Percentiles rank a stretch among this genome's conserved stretches.
Evolutionary conservation across 2,329 filamentous ascomycete species (phyloP).

Genomic region (Fusarium continuum): DNA sequence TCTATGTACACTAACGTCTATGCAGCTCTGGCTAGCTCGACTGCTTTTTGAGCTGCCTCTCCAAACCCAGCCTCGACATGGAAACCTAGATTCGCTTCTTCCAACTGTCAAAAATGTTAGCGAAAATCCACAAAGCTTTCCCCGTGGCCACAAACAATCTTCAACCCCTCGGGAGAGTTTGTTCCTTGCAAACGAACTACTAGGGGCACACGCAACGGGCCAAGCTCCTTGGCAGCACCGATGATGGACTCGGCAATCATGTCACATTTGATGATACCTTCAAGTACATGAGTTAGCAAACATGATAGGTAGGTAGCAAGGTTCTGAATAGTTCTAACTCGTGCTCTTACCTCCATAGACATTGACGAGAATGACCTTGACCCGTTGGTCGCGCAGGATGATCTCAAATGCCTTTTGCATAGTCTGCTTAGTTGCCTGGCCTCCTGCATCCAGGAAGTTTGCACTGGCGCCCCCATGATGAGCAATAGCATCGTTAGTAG

Average conservation of each 20-base stretch:
- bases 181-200: slow-evolving; percentile 1
- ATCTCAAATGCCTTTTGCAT: slow-evolving; percentile 16
- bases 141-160: background rate
- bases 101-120: background rate
- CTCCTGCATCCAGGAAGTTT: slow-evolving; percentile 1
- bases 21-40: too few relatives aligned
- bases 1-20: too few relatives aligned
- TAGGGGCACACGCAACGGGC: background rate
- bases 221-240: background rate
- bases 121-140: background rate
- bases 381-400: background rate
- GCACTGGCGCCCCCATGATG: background rate
- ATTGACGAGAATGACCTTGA: slow-evolving; percentile 2
- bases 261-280: background rate
- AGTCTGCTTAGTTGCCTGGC: background rate
- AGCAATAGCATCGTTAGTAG: slow-evolving; percentile 5
- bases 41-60: background rate
- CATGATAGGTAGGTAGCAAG: too few relatives aligned
- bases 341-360: slow-evolving; percentile 7
- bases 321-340: too few relatives aligned
- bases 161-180: background rate
- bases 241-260: slow-evolving; percentile 1
- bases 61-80: slow-evolving; percentile 1
- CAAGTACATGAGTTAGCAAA: too few relatives aligned
- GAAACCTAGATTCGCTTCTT: background rate